Evolutionary conservation across 2,329 filamentous ascomycete genomes (phyloP).

Genomic region (Thielaviopsis cerberus): DNA sequence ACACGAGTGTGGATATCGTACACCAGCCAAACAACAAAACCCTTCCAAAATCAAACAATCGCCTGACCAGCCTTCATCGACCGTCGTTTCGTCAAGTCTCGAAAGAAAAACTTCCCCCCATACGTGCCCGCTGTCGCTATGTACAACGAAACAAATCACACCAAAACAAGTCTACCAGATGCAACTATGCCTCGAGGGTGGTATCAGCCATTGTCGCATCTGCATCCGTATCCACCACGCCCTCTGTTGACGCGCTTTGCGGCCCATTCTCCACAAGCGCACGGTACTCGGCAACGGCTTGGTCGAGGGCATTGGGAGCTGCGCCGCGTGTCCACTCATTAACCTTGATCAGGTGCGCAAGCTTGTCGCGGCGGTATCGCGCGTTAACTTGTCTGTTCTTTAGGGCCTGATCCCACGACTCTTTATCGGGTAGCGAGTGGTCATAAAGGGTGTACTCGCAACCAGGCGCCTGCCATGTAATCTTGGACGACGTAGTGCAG

Average conservation of each 20-base stretch:
- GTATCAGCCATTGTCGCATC: conserved; percentile 14
- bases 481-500: conserved; percentile 60
- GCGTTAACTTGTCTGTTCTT: conserved; percentile 33
- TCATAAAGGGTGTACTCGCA: conserved; percentile 57
- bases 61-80: not conserved
- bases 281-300: conserved; percentile 48
- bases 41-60: not conserved
- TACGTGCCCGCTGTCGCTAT: not conserved
- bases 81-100: not conserved
- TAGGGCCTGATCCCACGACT: conserved; percentile 35
- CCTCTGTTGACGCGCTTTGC: conserved; percentile 12
- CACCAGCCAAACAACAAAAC: conserved; percentile 1
- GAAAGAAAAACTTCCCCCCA: too few species aligned
- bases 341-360: conserved; percentile 66
- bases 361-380: conserved; percentile 48
- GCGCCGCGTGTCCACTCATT: conserved; percentile 63
- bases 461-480: conserved; percentile 54
- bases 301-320: conserved; percentile 57
- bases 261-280: conserved; percentile 33
- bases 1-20: conserved; percentile 8
- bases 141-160: not conserved
- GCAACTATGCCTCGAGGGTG: conserved; percentile 7
- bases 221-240: conserved; percentile 12
- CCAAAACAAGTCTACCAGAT: not conserved
- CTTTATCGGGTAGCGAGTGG: conserved; percentile 46